Percentiles rank a stretch among this genome's conserved stretches.
These are phyloP conservation scores for Ophiostoma australiae DNA, from an alignment of 2,329 filamentous ascomycete species.

Conservation along the genomic window DNA sequence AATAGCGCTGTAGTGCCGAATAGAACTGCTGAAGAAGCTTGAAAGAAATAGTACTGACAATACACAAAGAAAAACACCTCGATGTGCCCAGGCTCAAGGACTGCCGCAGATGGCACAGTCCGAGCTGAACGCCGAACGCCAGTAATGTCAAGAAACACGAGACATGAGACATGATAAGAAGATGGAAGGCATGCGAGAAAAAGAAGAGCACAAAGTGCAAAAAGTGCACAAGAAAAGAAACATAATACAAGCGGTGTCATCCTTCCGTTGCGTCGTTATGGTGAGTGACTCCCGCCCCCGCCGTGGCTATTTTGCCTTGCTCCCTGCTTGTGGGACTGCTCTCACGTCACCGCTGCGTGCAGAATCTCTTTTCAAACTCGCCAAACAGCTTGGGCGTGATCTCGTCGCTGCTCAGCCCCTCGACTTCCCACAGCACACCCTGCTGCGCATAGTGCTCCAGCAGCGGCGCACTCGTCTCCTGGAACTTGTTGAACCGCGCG, in stretches of 20 bases:
- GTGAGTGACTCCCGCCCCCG: background rate
- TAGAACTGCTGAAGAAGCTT: background rate
- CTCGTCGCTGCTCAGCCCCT: constrained; percentile 87
- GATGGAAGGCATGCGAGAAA: background rate
- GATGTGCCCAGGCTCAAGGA: background rate
- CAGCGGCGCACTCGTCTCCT: constrained; percentile 77
- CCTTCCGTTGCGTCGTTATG: background rate
- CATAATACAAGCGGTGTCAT: background rate
- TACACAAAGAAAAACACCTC: background rate
- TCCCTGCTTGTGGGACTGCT: background rate
- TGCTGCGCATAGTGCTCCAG: constrained; percentile 83
- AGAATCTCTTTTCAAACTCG: constrained; percentile 77
- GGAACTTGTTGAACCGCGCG: constrained; percentile 72
- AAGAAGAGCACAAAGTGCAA: background rate
- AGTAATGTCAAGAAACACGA: background rate
- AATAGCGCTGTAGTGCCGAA: background rate
- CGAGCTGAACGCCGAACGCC: background rate
- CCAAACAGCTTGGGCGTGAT: constrained; percentile 83
- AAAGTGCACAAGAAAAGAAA: background rate
- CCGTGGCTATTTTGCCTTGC: background rate
- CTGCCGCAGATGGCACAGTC: background rate
- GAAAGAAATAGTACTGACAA: background rate
- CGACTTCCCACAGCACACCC: constrained; percentile 79
- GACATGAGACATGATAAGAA: background rate
- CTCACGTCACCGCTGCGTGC: constrained; percentile 1